Evolutionary conservation across 1,284 basidiomycete species (phyloP), one percentile per base, ranked within the genome.

Genomic region (Ceratobasidium sp.): DNA sequence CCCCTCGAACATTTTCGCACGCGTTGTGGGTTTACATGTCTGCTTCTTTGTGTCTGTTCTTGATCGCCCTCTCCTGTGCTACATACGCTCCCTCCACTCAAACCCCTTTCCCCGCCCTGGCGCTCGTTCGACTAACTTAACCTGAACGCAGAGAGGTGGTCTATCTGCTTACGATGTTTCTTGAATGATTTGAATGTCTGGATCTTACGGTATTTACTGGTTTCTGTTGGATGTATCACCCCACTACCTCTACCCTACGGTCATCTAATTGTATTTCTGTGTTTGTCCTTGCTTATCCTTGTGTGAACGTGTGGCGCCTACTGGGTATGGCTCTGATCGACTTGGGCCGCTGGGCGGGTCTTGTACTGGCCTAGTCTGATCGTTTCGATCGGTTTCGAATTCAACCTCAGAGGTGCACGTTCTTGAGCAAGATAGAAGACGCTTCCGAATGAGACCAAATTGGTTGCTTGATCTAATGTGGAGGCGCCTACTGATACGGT

Each of bases 151-250:
- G 10, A 45, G 39, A n/a, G n/a, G n/a, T n/a, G n/a, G n/a, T n/a
- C n/a, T n/a, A n/a, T n/a, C 39, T 13, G 39, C 7, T 45, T 45
- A 45, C 42, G 42, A 45, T 45, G 11, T 17, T 17, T 33, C 33
- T 11, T 58, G 54, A 58, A 31, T 58, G 7, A 33, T 33, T 42
- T 63, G 37, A 63, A 63, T n/a, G 60, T 45, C 39, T 63, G 37
- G 60, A 63, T 42, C 60, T 60, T 37, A 33, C 42, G 60, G 17
- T 63, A 63, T 61, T 63, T 63, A 63, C 60, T 35, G 60, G 3
- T 33, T 58, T 17, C n/a, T 63, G 23, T 63, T 45, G 37, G 56
- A 37, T 42, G 60, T 42, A 63, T 37, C 11, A 63, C 3, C 17
- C 13, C 23, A 17, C 35, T 37, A 63, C 23, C 60, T 4, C 42